Evolutionary conservation across 2,329 filamentous ascomycete genomes (phyloP), one percentile per base, ranked within the genome.

Genomic region (Amesomyces nigricolor): DNA sequence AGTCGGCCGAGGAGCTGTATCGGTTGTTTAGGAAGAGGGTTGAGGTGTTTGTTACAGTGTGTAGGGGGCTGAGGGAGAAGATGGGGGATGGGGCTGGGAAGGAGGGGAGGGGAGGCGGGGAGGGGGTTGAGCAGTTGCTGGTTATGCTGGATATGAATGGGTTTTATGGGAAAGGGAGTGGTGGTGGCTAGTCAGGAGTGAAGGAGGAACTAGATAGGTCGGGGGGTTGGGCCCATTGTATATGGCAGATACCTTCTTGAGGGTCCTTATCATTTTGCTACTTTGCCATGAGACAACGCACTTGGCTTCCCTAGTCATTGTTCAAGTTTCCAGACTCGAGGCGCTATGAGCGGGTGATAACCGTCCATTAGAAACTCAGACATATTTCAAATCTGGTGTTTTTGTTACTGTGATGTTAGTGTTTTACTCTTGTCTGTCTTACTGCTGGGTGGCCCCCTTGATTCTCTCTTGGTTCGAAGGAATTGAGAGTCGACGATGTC

Each of bases 11-110:
- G 44, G 70, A 76, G 16, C 67, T 92, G 13, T 89, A 92, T 67
- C 68, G 70, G 3, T 73, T 73, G 32, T 89, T 95, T 64, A 79
- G 78, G 65, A 88, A 85, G 67, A 89, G 90, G 64, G 78, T 89
- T 0, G 78, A 82, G 26, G 80, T 88, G 0, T 94, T 95, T 63
- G 77, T 94, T 55, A 85, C 76, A 47, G 88, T 88, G 1, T 94
- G 82, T 67, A 80, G 77, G 57, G 85, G 78, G 1, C 75, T 87
- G 65, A 83, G 77, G 42, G 88, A 85, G 67, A 89, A 81, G 78
- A 80, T 73, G 47, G 77, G 30, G 53, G 32, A 54, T 54, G 53
- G 44, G 56, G 53, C 52, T 63, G 63, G 13, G 66, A 67, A 53
- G 6, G 52, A 68, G 56, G 63, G 60, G 56, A 63, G 48, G 60